Evolutionary conservation across 768 basidiomycete genomes (phyloP).

Genomic region (Fomitopsis pulvina): DNA sequence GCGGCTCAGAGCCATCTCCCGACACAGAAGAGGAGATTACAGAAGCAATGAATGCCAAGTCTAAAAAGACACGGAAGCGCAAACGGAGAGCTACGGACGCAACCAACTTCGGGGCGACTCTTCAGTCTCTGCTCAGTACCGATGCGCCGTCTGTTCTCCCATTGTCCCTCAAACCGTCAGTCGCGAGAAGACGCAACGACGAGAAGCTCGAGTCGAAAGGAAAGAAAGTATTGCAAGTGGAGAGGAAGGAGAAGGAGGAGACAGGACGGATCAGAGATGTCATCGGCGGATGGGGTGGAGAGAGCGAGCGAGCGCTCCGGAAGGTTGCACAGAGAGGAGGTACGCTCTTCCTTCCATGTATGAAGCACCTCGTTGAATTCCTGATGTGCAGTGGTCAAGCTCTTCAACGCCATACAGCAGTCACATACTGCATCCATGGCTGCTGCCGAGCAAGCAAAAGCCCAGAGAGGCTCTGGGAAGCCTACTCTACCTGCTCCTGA

Average conservation of each 20-base stretch:
- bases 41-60: conserved; percentile 50
- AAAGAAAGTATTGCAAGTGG: conserved; percentile 62
- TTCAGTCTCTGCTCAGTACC: conserved; percentile 68
- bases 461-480: conserved; percentile 63
- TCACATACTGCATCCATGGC: conserved; percentile 54
- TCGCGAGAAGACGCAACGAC: conserved; percentile 61
- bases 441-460: conserved; percentile 52
- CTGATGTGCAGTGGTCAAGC: conserved; percentile 61
- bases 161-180: conserved; percentile 73
- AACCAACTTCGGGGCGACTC: conserved; percentile 65
- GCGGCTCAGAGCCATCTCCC: conserved; percentile 13
- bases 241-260: conserved; percentile 71
- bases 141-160: conserved; percentile 64
- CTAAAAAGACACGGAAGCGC: conserved; percentile 74
- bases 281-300: conserved; percentile 87
- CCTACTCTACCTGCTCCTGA: conserved; percentile 63
- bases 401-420: conserved; percentile 84
- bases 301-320: conserved; percentile 66
- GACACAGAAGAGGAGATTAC: conserved; percentile 66
- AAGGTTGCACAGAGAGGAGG: conserved; percentile 87
- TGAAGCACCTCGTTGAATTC: neutral
- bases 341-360: conserved; percentile 25
- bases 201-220: conserved; percentile 70
- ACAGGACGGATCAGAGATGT: conserved; percentile 59
- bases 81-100: conserved; percentile 76